phyloP scores from a whole-genome alignment of 139 green algal species.

The Tetradesmus obliquus region DNA sequence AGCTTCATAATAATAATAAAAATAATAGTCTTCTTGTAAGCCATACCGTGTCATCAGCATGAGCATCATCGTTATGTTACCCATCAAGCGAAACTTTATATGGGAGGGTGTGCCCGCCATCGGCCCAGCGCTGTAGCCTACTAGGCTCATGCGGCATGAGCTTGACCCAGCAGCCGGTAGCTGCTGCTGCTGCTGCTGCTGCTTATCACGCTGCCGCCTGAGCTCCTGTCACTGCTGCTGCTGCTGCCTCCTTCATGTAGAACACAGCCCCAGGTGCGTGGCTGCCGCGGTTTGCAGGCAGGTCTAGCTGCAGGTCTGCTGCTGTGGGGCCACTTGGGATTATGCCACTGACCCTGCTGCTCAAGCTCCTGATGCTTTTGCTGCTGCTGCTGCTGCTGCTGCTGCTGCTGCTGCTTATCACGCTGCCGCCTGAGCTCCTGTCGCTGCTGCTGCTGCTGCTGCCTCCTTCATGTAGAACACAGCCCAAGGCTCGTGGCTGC shows the following conservation, averaged over 20 bases:
- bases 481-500: slow-evolving; percentile 19
- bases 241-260: slow-evolving; percentile 17
- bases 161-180: too few relatives aligned
- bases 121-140: too few relatives aligned
- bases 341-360: slow-evolving; percentile 70
- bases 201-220: background rate
- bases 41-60: too few relatives aligned
- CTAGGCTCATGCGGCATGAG: too few relatives aligned
- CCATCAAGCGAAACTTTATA: too few relatives aligned
- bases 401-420: background rate
- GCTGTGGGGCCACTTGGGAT: slow-evolving; percentile 76
- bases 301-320: slow-evolving; percentile 58
- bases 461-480: slow-evolving; percentile 34
- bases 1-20: too few relatives aligned
- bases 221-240: background rate
- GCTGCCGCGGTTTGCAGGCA: slow-evolving; percentile 18
- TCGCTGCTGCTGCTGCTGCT: background rate
- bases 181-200: too few relatives aligned
- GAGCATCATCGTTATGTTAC: too few relatives aligned
- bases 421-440: background rate
- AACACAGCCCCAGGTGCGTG: slow-evolving; percentile 36
- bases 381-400: too few relatives aligned
- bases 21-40: too few relatives aligned
- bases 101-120: too few relatives aligned
- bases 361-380: too few relatives aligned